phyloP scores from a whole-genome alignment of 305 asterid species.

The Solanum aculeatissimum region DNA sequence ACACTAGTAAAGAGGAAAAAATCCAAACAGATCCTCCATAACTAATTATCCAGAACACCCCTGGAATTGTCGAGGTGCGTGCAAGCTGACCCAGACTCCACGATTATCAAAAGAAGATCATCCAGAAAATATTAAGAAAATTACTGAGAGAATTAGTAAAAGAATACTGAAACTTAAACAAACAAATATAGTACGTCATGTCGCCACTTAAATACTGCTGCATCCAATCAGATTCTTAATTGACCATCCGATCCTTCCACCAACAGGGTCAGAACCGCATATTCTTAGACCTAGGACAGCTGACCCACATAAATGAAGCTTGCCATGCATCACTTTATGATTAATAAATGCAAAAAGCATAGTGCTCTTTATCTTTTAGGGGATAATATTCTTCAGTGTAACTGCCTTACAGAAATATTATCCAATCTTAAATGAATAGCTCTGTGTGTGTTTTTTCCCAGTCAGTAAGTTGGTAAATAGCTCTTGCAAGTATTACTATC shows the following conservation, averaged over 20 bases:
- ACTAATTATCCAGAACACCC: neutral
- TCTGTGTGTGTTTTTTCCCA: neutral
- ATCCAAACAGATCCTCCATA: neutral
- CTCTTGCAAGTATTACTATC: neutral
- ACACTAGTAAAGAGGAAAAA: neutral
- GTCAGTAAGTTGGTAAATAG: neutral
- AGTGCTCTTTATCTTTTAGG: neutral
- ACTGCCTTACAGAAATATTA: neutral
- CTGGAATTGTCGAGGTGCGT: neutral
- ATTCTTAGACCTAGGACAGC: neutral
- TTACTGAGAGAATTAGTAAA: neutral
- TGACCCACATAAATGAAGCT: neutral
- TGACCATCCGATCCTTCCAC: neutral
- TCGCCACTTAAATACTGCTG: neutral
- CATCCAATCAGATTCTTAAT: neutral
- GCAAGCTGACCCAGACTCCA: neutral
- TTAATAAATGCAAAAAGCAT: neutral
- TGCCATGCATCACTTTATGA: neutral
- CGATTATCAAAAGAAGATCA: neutral
- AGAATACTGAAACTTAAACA: neutral
- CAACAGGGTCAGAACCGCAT: neutral
- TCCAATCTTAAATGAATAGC: neutral
- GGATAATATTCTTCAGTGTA: neutral
- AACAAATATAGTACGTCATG: neutral
- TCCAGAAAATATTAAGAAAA: neutral